These are phyloP conservation scores for Juglanconis oblonga DNA, from an alignment of 2,329 filamentous ascomycete species.

Conservation along the genomic window DNA sequence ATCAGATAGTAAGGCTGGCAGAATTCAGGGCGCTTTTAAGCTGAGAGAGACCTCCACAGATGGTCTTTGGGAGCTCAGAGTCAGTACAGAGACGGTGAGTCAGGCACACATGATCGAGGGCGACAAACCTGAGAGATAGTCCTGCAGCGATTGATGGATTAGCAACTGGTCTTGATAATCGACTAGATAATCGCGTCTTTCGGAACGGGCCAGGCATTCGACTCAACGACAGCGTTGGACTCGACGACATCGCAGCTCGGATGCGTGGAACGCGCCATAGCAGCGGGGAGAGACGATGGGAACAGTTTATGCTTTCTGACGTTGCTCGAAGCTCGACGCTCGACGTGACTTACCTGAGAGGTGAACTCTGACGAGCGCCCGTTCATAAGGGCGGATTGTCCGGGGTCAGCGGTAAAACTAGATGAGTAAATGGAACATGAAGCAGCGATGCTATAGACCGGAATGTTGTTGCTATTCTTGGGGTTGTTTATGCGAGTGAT, in stretches of 20 bases:
- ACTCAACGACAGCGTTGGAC: background rate
- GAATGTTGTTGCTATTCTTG: background rate
- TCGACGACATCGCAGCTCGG: background rate
- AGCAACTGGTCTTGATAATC: constrained; percentile 31
- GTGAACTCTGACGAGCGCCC: constrained; percentile 81
- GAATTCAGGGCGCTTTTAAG: constrained; percentile 33
- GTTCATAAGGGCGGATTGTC: constrained; percentile 74
- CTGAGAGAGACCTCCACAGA: constrained; percentile 50
- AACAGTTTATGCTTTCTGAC: background rate
- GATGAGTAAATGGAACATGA: constrained; percentile 16
- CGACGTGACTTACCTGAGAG: constrained; percentile 65
- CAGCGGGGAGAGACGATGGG: background rate
- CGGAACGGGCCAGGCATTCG: too few species aligned
- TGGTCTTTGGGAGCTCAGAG: constrained; percentile 39
- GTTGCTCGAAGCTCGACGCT: background rate
- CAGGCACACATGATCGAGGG: constrained; percentile 24
- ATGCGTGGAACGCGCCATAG: background rate
- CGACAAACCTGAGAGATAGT: constrained; percentile 72
- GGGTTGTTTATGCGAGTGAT: constrained; percentile 1
- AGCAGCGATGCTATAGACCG: constrained; percentile 16
- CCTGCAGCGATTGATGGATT: constrained; percentile 46
- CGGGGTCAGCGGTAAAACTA: constrained; percentile 27
- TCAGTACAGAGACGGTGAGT: constrained; percentile 42
- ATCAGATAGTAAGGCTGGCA: constrained; percentile 17
- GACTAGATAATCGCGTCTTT: constrained; percentile 9